A percentile compares a stretch with the other conserved stretches of the same genome.
Evolutionary conservation across 176 grass and related monocot genomes (phyloP).

Genomic region (Triticum turgidum): DNA sequence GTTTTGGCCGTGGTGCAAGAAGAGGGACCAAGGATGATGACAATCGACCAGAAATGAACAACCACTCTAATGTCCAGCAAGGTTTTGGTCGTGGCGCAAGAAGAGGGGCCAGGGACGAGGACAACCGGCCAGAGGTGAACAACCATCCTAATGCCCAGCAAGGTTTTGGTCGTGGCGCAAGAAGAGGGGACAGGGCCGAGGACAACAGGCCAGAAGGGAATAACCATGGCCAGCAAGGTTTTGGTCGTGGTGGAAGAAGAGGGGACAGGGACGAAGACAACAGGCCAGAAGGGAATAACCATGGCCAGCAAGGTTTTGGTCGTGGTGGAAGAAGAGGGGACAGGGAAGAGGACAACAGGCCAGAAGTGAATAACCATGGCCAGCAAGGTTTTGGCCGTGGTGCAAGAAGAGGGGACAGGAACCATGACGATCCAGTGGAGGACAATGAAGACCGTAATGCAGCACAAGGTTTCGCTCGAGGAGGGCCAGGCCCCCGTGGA

Average conservation of each 20-base stretch:
- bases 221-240: constrained; percentile 14
- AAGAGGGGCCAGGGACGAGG: constrained; percentile 36
- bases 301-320: constrained; percentile 32
- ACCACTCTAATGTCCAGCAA: background rate
- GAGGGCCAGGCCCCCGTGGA: constrained; percentile 33
- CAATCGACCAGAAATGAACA: background rate
- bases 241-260: constrained; percentile 44
- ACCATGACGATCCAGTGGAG: constrained; percentile 20
- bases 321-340: constrained; percentile 41
- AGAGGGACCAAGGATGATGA: constrained; percentile 36
- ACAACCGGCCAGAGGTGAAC: background rate
- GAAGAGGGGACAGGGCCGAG: constrained; percentile 37
- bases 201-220: constrained; percentile 3
- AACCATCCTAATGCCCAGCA: background rate
- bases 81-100: constrained; percentile 43
- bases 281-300: constrained; percentile 1
- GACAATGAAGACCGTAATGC: constrained; percentile 25
- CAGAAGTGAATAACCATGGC: constrained; percentile 23
- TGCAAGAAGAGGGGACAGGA: constrained; percentile 36
- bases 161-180: constrained; percentile 25
- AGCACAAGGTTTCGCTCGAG: constrained; percentile 34
- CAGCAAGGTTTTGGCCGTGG: constrained; percentile 44
- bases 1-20: constrained; percentile 42
- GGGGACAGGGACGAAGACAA: constrained; percentile 23
- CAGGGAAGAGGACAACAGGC: constrained; percentile 4